phyloP scores from a whole-genome alignment of 441 rosid genomes.

The Metrosideros polymorpha region DNA sequence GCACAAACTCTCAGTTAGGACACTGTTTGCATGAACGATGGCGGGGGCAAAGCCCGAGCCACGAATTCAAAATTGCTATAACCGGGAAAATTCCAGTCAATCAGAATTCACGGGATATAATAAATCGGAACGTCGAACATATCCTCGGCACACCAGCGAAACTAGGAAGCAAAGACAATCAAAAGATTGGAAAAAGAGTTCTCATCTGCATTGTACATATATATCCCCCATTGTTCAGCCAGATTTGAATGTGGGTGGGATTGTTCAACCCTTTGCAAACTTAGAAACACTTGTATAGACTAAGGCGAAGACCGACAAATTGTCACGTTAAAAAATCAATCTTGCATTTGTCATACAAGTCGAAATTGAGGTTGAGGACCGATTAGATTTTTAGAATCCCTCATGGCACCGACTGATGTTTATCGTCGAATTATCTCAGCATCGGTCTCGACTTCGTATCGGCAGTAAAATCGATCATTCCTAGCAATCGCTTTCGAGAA shows the following conservation, averaged over 20 bases:
- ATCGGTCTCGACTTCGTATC: background rate
- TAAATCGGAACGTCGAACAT: background rate
- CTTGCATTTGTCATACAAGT: background rate
- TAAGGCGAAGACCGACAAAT: background rate
- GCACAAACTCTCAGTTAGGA: background rate
- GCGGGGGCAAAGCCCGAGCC: background rate
- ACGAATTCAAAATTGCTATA: background rate
- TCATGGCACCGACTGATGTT: background rate
- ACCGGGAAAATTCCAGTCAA: background rate
- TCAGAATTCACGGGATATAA: background rate
- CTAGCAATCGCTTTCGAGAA: background rate
- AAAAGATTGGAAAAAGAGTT: background rate
- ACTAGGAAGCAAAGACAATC: background rate
- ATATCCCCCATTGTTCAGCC: background rate
- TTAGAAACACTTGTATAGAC: background rate
- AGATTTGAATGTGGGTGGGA: background rate
- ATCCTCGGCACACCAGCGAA: too few relatives aligned
- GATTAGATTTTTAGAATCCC: background rate
- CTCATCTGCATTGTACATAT: background rate
- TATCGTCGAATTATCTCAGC: background rate
- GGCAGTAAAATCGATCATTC: background rate
- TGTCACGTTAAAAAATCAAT: background rate
- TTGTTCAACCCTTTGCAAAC: background rate
- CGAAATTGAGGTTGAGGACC: background rate
- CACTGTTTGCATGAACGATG: background rate